Evolutionary conservation across 176 grass and related monocot genomes (phyloP).

Genomic region (Bromus sterilis): DNA sequence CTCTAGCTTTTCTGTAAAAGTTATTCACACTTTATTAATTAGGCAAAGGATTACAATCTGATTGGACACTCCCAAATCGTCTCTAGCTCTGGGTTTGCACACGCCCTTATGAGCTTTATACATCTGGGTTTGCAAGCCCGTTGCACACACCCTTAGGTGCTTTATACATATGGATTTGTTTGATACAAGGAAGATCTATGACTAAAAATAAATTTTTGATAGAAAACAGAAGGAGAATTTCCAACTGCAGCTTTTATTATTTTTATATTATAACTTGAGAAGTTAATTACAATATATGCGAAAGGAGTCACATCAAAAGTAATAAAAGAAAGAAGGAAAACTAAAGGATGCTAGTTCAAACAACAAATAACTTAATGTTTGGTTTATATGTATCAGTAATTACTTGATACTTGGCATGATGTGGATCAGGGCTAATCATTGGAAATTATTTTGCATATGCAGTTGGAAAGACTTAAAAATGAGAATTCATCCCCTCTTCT

Average conservation of each 20-base stretch:
- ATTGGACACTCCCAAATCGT: background rate
- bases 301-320: background rate
- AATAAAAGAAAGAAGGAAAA: background rate
- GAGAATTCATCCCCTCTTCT: slow-evolving; percentile 72
- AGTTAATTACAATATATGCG: background rate
- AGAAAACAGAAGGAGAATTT: background rate
- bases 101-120: background rate
- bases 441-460: slow-evolving; percentile 36
- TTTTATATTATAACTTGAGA: background rate
- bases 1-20: background rate
- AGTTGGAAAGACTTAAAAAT: slow-evolving; percentile 77
- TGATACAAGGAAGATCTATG: background rate
- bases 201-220: background rate
- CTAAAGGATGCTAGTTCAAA: background rate
- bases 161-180: slow-evolving; percentile 5
- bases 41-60: background rate
- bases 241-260: background rate
- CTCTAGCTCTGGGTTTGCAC: background rate
- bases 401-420: background rate
- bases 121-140: background rate
- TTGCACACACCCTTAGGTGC: background rate
- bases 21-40: background rate
- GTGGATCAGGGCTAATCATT: background rate
- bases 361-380: background rate
- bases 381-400: background rate